These are phyloP conservation scores for Digitaria exilis DNA, from an alignment of 202 grass and related monocot genomes.

Conservation along the genomic window DNA sequence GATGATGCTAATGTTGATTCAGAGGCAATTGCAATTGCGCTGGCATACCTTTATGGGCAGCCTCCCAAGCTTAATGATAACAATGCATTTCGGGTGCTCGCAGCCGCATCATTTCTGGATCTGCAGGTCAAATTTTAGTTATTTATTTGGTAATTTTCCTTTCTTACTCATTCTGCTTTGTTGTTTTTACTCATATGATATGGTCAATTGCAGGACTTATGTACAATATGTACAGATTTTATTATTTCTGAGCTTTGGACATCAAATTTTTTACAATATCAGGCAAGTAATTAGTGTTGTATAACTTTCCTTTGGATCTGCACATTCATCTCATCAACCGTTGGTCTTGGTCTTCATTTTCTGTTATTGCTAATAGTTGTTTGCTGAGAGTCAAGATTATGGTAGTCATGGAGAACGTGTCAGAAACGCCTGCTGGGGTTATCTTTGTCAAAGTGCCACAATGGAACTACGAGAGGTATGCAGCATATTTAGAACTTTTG, in stretches of 20 bases:
- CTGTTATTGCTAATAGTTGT: constrained; percentile 55
- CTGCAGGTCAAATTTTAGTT: constrained; percentile 70
- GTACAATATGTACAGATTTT: constrained; percentile 96
- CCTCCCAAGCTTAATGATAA: constrained; percentile 86
- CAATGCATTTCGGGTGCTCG: constrained; percentile 91
- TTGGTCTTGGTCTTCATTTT: background rate
- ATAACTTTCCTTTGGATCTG: background rate
- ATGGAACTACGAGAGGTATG: constrained; percentile 81
- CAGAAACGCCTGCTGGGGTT: constrained; percentile 98
- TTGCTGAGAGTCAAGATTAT: constrained; percentile 98
- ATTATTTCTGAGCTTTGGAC: constrained; percentile 98
- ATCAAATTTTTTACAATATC: constrained; percentile 93
- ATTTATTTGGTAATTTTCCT: constrained; percentile 3
- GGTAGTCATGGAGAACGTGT: constrained; percentile 92
- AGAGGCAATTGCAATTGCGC: constrained; percentile 74
- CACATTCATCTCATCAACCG: constrained; percentile 11
- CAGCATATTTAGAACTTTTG: background rate
- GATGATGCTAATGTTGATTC: constrained; percentile 95
- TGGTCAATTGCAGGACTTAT: constrained; percentile 79
- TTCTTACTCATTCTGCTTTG: background rate
- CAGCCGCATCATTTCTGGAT: constrained; percentile 93
- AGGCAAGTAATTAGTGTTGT: constrained; percentile 38
- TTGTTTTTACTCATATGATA: constrained; percentile 30
- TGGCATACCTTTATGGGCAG: constrained; percentile 91
- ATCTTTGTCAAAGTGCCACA: constrained; percentile 98